Percentiles rank a stretch among this genome's conserved stretches.
Conservation (phyloP, 179 eudicot species). For the Spergularia azorica region DNA sequence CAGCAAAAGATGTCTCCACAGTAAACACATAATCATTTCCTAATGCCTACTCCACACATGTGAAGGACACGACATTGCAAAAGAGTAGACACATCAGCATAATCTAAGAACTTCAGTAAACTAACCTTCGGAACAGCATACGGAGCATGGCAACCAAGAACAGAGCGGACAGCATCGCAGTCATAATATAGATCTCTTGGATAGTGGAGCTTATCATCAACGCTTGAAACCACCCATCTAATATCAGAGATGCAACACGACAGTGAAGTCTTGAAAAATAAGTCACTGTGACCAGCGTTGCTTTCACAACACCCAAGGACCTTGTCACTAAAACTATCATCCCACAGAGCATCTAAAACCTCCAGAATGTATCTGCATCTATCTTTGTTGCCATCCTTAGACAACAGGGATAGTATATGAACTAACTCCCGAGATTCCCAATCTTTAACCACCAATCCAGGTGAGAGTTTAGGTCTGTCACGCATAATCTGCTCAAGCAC, state of each 20-base stretch:
- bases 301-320: slow-evolving; percentile 42
- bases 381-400: slow-evolving; percentile 45
- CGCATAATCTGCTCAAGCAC: slow-evolving; percentile 35
- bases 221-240: slow-evolving; percentile 69
- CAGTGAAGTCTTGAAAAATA: slow-evolving; percentile 59
- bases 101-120: slow-evolving; percentile 2
- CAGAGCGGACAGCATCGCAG: slow-evolving; percentile 72
- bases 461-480: slow-evolving; percentile 41
- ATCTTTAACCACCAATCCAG: slow-evolving; percentile 51
- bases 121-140: slow-evolving; percentile 90
- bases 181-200: slow-evolving; percentile 79
- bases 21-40: too few relatives aligned
- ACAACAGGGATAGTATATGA: slow-evolving; percentile 53
- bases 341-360: slow-evolving; percentile 81
- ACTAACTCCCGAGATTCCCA: slow-evolving; percentile 87
- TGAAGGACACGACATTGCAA: background rate
- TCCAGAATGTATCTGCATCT: slow-evolving; percentile 67
- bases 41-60: too few relatives aligned
- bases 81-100: slow-evolving; percentile 1
- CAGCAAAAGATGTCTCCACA: too few relatives aligned
- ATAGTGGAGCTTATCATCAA: slow-evolving; percentile 59
- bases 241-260: slow-evolving; percentile 47
- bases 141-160: slow-evolving; percentile 74
- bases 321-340: slow-evolving; percentile 65
- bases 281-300: slow-evolving; percentile 40